Evolutionary conservation across 192 early-diverging fungal species (phyloP).

Genomic region (Coemansia furcata): DNA sequence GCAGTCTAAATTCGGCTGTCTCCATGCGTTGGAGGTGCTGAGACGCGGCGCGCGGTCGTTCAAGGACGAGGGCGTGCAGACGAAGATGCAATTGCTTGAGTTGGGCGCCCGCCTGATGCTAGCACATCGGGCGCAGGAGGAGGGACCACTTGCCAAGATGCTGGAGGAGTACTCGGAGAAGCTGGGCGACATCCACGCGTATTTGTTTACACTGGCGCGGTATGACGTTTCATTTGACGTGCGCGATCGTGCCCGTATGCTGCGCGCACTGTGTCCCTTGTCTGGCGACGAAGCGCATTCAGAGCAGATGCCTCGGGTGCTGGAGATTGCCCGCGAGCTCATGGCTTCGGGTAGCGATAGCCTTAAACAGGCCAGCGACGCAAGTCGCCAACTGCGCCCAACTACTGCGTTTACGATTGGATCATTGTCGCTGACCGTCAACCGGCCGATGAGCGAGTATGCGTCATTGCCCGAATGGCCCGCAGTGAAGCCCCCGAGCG

Average conservation of each 20-base stretch:
- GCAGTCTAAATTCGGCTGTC: constrained; percentile 54
- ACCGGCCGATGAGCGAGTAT: constrained; percentile 65
- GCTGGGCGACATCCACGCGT: constrained; percentile 58
- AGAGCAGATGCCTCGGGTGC: constrained; percentile 18
- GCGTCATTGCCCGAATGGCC: constrained; percentile 82
- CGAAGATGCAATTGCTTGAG: constrained; percentile 82
- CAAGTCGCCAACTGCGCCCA: not conserved
- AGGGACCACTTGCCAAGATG: constrained; percentile 1
- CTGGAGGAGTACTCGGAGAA: constrained; percentile 6
- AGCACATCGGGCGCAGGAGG: not conserved
- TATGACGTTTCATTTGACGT: constrained; percentile 89
- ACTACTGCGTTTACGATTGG: constrained; percentile 57
- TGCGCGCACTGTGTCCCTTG: constrained; percentile 34
- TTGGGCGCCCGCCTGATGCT: constrained; percentile 56
- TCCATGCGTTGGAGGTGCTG: constrained; percentile 77
- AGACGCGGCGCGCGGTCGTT: constrained; percentile 65
- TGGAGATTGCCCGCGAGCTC: constrained; percentile 17
- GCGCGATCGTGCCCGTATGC: constrained; percentile 81
- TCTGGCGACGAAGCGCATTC: constrained; percentile 26
- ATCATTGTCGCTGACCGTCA: constrained; percentile 64
- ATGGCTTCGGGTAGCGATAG: not conserved
- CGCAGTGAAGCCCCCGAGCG: not conserved
- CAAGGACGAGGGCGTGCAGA: constrained; percentile 56
- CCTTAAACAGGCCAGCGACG: not conserved
- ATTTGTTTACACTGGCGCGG: constrained; percentile 83